Evolutionary conservation across 2,329 filamentous ascomycete genomes (phyloP), one percentile per base, ranked within the genome.

Genomic region (Xylariaceae sp.): DNA sequence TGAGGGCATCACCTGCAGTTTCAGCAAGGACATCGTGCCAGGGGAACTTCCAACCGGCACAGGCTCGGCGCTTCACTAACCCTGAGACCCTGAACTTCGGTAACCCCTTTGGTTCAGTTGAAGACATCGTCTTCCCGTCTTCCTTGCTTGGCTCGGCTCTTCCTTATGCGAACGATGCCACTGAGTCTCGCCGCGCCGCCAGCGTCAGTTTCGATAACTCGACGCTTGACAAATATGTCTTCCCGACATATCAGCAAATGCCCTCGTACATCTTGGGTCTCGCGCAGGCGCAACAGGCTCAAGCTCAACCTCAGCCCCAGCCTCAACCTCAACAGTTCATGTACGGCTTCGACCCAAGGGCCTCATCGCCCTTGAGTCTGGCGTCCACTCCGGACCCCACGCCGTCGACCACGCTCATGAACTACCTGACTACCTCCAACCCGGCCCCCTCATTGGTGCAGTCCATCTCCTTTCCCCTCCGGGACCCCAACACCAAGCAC

Each of bases 381-480:
- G 70, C 71, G 64, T 70, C 75, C 49, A 73, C 76, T 15, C 75
- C 78, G 50, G 78, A 79, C 63, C 77, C 75, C 59, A 78, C 74
- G 47, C 78, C 77, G 51, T 80, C 84, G 39, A 92, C 88, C 2
- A 92, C 87, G 8, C 80, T 96, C 59, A 79, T 92, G 67, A 81
- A 82, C 63, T 96, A 94, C 75, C 83, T 97, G 52, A 92, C 88
- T 2, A 79, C 82, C 0, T 77, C 89, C 61, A 96, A 95, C 71
- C 92, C 92, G 17, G 87, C 90, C 18, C 88, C 92, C 15, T 88
- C 88, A 47, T 80, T 96, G 39, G 90, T 96, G 44, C 88, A 88
- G 69, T 89, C 88, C 66, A 84, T 93, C 66, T 89, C 88, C 61
- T 87, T 88, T 71, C 86, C 76, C 64, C 78, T 80, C 69, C 84